phyloP scores from a whole-genome alignment of 371 early-diverging fungal species.

The Blyttiomyces sp. region DNA sequence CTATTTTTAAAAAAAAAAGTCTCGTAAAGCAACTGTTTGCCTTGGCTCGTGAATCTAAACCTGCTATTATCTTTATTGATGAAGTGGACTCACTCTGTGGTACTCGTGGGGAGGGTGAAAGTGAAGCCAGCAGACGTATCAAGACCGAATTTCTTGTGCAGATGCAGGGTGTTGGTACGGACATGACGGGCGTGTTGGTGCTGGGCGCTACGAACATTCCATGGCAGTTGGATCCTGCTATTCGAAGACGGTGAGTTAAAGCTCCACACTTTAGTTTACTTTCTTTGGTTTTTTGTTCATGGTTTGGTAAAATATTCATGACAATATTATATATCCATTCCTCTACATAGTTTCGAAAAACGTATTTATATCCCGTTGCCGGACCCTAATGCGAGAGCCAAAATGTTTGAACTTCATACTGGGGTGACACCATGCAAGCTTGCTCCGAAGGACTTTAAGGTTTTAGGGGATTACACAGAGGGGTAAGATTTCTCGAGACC shows the following conservation, averaged over 20 bases:
- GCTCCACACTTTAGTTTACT: neutral
- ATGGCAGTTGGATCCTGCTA: conserved; percentile 92
- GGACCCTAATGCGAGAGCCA: conserved; percentile 79
- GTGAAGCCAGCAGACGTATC: conserved; percentile 91
- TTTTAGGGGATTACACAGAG: conserved; percentile 77
- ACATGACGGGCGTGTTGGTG: conserved; percentile 89
- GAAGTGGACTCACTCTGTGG: conserved; percentile 98
- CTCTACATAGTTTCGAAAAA: conserved; percentile 79
- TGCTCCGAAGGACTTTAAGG: conserved; percentile 63
- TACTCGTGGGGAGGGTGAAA: conserved; percentile 91
- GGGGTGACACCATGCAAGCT: conserved; percentile 85
- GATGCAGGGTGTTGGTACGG: conserved; percentile 97
- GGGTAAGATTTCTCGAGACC: too few species aligned
- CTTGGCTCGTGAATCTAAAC: conserved; percentile 90
- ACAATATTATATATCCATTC: neutral
- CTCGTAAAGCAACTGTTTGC: conserved; percentile 90
- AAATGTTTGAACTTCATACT: conserved; percentile 87
- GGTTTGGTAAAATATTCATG: neutral
- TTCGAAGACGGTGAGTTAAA: conserved; percentile 70
- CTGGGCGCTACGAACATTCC: conserved; percentile 97
- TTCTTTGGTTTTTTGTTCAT: neutral
- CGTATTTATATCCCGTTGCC: conserved; percentile 96
- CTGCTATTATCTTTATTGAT: conserved; percentile 96
- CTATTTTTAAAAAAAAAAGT: conserved; percentile 41
- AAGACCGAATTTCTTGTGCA: conserved; percentile 96